Evolutionary conservation across 176 grass and related monocot genomes (phyloP), one percentile per base, ranked within the genome.

Genomic region (Aegilops umbellulata): DNA sequence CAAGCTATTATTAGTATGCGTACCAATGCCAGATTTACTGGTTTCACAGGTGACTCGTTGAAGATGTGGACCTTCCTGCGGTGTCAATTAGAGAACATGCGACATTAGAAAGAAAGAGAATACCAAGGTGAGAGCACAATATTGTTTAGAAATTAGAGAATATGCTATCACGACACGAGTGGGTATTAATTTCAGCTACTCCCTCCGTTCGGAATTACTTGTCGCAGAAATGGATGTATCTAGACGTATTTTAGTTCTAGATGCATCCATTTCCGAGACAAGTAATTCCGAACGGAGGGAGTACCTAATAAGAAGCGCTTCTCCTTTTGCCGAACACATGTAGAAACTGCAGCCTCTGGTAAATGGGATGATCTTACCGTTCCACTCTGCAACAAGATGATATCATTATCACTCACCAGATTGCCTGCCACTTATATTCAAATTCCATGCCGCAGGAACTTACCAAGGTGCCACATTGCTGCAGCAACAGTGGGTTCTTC

Each of bases 401-500:
- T 42, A 10, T 69, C 69, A 57, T 80, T 69, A 24, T 60, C 71
- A 25, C n/a, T 24, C 29, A 79, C 8, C 49, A 61, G 4, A 82
- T 15, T 85, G 30, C 31, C 8, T 1, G 26, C 76, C 30, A 23
- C 25, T 61, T 63, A 35, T 39, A 39, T 80, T 84, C 32, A 10
- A 81, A 69, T 70, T 69, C 8, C 58, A 25, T 66, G 16, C 38
- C 8, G 11, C 46, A 39, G 60, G 55, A 65, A 68, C 86, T 82
- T 90, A 97, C 95, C 92, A 69, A 97, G 88, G 77, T 97, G 95
- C 95, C 95, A 97, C 36, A 85, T 74, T 77, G 90, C 90, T 69
- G 86, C 88, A 80, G 53, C 53, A 0, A 88, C 47, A 1, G 53
- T 85, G 17, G 74, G 65, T 14, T 83, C 67, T 14, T 83, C 67